Evolutionary conservation across 352 stramenopile genomes (phyloP).

Genomic region (Globisporangium irregulare): DNA sequence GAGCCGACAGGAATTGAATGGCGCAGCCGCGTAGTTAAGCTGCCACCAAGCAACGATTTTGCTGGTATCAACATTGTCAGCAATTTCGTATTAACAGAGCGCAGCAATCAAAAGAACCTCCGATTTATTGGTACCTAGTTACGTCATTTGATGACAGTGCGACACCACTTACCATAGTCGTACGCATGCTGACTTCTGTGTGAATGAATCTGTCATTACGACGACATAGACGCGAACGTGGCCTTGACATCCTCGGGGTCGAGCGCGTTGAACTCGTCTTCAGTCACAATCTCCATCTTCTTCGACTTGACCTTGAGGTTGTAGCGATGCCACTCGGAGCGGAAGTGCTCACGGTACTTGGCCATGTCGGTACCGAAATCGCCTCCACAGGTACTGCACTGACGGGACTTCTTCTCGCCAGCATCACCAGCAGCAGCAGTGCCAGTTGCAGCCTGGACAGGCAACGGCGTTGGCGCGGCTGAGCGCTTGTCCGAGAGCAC

Average conservation of each 20-base stretch:
- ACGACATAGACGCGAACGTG: conserved; percentile 69
- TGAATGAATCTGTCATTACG: conserved; percentile 22
- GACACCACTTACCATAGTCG: neutral
- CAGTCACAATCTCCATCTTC: conserved; percentile 69
- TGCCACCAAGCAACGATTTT: neutral
- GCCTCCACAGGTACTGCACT: conserved; percentile 92
- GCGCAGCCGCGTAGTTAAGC: neutral
- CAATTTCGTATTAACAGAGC: neutral
- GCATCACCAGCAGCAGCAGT: conserved; percentile 9
- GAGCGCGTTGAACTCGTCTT: conserved; percentile 57
- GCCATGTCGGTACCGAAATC: conserved; percentile 83
- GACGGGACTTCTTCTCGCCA: conserved; percentile 46
- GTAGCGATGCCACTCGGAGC: conserved; percentile 95
- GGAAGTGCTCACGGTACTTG: conserved; percentile 93
- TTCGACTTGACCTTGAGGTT: conserved; percentile 97
- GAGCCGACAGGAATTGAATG: neutral
- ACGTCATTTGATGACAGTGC: neutral
- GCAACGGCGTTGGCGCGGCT: conserved; percentile 10
- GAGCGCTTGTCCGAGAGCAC: conserved; percentile 30
- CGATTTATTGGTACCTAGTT: conserved; percentile 7
- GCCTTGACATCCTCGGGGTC: conserved; percentile 51
- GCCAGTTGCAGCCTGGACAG: conserved; percentile 7
- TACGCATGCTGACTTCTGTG: neutral
- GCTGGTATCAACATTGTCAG: neutral
- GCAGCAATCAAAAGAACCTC: neutral